phyloP scores from a whole-genome alignment of 2,329 filamentous ascomycete species.

The Trichoderma breve region DNA sequence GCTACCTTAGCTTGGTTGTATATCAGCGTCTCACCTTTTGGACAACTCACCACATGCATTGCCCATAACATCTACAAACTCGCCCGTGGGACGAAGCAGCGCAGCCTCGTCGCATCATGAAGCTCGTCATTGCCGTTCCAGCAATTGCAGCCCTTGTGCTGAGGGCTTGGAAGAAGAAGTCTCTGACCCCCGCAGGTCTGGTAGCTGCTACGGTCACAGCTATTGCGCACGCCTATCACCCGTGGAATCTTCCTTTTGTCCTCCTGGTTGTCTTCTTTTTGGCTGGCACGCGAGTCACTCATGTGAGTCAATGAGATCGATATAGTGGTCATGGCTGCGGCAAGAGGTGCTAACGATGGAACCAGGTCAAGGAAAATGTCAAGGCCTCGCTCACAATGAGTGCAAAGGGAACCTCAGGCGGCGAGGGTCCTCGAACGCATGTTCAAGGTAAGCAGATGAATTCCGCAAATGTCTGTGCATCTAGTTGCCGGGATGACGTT shows the following conservation, averaged over 20 bases:
- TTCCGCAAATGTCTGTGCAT: not conserved
- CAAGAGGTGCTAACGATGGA: slow-evolving; percentile 22
- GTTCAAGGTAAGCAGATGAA: slow-evolving; percentile 59
- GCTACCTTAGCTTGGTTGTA: not conserved
- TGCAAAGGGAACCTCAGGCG: slow-evolving; percentile 68
- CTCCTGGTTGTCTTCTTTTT: slow-evolving; percentile 84
- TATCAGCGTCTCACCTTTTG: not conserved
- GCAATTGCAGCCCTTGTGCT: slow-evolving; percentile 60
- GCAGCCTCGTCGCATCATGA: slow-evolving; percentile 44
- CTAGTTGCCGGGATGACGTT: not conserved
- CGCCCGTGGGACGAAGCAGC: not conserved
- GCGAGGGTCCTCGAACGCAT: slow-evolving; percentile 80
- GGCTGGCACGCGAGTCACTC: slow-evolving; percentile 78
- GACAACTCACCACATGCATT: not conserved
- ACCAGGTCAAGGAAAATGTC: slow-evolving; percentile 77
- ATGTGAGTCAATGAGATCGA: slow-evolving; percentile 48
- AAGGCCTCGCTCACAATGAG: slow-evolving; percentile 81
- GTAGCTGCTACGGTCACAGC: slow-evolving; percentile 71
- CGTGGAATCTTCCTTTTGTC: slow-evolving; percentile 88
- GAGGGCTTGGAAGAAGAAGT: slow-evolving; percentile 69
- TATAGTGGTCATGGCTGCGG: not conserved
- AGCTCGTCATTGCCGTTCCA: slow-evolving; percentile 55
- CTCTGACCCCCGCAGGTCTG: slow-evolving; percentile 75
- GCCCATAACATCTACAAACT: not conserved
- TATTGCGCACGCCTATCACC: slow-evolving; percentile 80